Evolutionary conservation across 148 eudicot species (phyloP), one percentile per base, ranked within the genome.

Genomic region (Simmondsia chinensis): DNA sequence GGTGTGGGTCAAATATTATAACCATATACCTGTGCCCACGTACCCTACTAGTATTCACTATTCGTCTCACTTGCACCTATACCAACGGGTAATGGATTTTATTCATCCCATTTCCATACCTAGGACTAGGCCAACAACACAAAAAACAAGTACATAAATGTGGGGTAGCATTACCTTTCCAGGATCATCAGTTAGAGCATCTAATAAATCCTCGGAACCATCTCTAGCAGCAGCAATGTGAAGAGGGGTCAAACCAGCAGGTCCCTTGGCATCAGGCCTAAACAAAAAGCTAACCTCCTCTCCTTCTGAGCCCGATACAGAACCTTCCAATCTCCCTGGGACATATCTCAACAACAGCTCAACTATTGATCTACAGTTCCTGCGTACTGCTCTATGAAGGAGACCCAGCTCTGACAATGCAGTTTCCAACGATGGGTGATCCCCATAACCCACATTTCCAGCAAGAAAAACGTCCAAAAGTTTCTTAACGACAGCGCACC

Each of bases 171-270:
- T 20, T 72, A 76, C 96, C 84, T 28, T 46, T 66, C 76, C 77
- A 58, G 86, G 94, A 63, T 87, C 96, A 60, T 83, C 74, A 25
- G 84, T 79, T 39, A 83, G 55, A 46, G 96, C 94, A 68, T 82
- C 82, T 67, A 87, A 51, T n/a, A 83, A 68, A 60, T 61, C 38
- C 54, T 74, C 83, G 29, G 62, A 74, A 25, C 80, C 84, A 49
- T 76, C 88, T 20, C 56, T 64, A 60, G 74, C 68, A 43, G 88
- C 82, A 47, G 96, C 96, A 52, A 87, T 56, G 34, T 87, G 96
- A 28, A 87, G 82, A 34, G 96, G 96, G 20, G 94, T 87, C 74
- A 83, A 63, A 33, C 96, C 94, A 46, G 80, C 94, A 27, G 88
- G 85, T 33, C 96, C 96, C 26, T 24, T 49, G 9, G 65, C 68